phyloP scores from a whole-genome alignment of 495 filamentous ascomycete genomes.

The Xylaria flabelliformis region DNA sequence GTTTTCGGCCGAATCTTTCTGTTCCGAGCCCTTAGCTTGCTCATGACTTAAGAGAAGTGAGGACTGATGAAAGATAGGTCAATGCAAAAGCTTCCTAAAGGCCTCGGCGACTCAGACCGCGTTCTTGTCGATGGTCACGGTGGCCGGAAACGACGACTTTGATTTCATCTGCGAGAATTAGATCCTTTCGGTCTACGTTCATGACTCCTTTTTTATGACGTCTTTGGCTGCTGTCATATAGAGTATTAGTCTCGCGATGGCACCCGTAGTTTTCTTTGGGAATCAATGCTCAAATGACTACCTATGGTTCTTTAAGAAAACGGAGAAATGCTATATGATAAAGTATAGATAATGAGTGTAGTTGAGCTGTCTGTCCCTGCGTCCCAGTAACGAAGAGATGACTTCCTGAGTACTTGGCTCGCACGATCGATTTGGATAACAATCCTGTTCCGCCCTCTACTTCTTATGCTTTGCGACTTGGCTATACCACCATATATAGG shows the following conservation, averaged over 20 bases:
- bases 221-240: not conserved
- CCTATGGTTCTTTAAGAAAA: not conserved
- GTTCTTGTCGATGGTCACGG: slow-evolving; percentile 33
- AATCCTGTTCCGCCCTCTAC: not conserved
- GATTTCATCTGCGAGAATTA: slow-evolving; percentile 47
- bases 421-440: not conserved
- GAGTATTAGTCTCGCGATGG: not conserved
- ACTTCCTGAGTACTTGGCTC: not conserved
- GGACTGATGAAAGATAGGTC: slow-evolving; percentile 31
- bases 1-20: not conserved
- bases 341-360: not conserved
- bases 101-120: slow-evolving; percentile 32
- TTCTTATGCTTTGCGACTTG: not conserved
- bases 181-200: not conserved
- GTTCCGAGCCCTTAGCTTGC: not conserved
- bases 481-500: not conserved
- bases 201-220: not conserved
- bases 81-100: slow-evolving; percentile 38
- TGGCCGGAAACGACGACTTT: slow-evolving; percentile 38
- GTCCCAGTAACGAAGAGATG: not conserved
- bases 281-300: not conserved
- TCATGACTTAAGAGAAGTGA: not conserved
- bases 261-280: not conserved
- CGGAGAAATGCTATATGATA: not conserved
- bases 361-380: not conserved